phyloP scores from a whole-genome alignment of 139 green algal genomes.

The Chlorella vulgaris region DNA sequence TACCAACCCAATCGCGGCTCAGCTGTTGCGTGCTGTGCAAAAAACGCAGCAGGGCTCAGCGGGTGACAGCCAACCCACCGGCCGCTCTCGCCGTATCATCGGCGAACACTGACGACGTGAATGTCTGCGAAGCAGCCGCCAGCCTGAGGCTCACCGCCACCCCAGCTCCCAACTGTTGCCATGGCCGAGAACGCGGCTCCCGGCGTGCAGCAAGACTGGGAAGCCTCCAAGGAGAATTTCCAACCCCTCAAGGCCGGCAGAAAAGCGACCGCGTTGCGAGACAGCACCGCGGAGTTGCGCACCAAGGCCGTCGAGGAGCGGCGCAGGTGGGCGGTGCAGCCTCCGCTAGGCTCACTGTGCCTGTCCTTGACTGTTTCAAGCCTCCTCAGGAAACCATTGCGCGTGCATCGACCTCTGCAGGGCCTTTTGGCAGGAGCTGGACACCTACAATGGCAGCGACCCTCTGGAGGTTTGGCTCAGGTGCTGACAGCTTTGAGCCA shows the following conservation, averaged over 20 bases:
- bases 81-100: too few species aligned
- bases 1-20: too few species aligned
- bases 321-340: conserved; percentile 23
- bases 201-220: conserved; percentile 64
- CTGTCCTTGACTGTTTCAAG: background rate
- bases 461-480: conserved; percentile 80
- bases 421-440: conserved; percentile 64
- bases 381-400: background rate
- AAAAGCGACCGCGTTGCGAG: conserved; percentile 51
- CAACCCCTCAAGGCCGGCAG: conserved; percentile 75
- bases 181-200: background rate
- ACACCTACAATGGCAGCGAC: conserved; percentile 75
- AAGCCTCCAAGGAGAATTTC: conserved; percentile 88
- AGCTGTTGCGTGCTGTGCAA: too few species aligned
- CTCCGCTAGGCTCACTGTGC: background rate
- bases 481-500: conserved; percentile 44
- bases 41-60: too few species aligned
- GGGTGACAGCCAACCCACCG: too few species aligned
- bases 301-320: conserved; percentile 36
- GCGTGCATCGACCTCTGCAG: conserved; percentile 29
- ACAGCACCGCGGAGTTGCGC: conserved; percentile 24
- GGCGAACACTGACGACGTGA: too few species aligned
- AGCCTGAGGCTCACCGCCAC: too few species aligned
- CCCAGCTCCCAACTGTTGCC: background rate
- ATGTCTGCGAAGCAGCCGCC: too few species aligned